Conservation (phyloP, 352 stramenopile species). For the Stephanocyclus meneghinianus region DNA sequence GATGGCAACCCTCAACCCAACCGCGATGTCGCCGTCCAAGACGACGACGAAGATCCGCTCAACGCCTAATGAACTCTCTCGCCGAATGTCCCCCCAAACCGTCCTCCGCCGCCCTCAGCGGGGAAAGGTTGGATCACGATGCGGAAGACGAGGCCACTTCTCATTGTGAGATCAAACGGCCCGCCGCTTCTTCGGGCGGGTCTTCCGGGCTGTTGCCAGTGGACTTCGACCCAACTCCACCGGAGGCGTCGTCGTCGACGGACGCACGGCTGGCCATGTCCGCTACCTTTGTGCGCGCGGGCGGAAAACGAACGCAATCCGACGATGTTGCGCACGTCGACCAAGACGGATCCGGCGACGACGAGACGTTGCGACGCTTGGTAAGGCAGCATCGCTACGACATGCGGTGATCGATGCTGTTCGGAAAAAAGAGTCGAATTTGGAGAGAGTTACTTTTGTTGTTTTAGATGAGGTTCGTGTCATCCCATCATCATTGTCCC, state of each 20-base stretch:
- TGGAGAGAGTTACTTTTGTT: slow-evolving; percentile 84
- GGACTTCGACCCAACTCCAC: no score
- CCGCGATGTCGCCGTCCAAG: not conserved
- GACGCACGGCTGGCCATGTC: slow-evolving; percentile 14
- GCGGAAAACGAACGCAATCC: not conserved
- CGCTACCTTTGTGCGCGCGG: slow-evolving; percentile 13
- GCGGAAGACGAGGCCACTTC: slow-evolving; percentile 70
- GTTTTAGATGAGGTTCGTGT: slow-evolving; percentile 65
- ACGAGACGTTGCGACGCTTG: not conserved
- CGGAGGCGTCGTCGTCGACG: not conserved
- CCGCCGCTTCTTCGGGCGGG: not conserved
- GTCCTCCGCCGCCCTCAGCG: not conserved
- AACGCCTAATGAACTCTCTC: slow-evolving; percentile 76
- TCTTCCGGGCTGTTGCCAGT: no score
- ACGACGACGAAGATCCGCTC: slow-evolving; percentile 70
- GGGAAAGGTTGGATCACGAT: slow-evolving; percentile 58
- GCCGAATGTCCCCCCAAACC: not conserved
- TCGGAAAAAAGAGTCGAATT: slow-evolving; percentile 80
- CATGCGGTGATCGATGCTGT: slow-evolving; percentile 96
- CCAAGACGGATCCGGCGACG: not conserved
- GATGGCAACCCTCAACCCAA: no score
- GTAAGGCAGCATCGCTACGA: slow-evolving; percentile 41
- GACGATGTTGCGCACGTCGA: not conserved
- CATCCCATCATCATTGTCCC: no score
- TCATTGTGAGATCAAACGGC: slow-evolving; percentile 44